Evolutionary conservation across 2,329 filamentous ascomycete species (phyloP).

Genomic region (Proliferodiscus dingleyae): DNA sequence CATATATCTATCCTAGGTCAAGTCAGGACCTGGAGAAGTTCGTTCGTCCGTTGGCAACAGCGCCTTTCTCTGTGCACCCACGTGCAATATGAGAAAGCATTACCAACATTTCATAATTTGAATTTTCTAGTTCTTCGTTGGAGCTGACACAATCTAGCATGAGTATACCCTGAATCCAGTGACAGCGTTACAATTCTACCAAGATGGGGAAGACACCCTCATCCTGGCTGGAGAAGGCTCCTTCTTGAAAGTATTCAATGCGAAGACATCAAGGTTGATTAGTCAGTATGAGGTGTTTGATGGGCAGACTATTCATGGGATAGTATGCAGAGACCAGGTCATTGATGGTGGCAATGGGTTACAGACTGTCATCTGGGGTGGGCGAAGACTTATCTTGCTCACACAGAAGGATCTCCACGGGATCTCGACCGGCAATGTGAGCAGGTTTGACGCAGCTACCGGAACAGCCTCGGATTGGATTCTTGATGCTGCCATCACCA

Average conservation of each 20-base stretch:
- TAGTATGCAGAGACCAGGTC: conserved; percentile 40
- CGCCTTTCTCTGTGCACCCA: no score
- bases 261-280: conserved; percentile 32
- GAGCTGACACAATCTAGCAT: conserved; percentile 22
- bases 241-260: conserved; percentile 48
- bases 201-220: conserved; percentile 32
- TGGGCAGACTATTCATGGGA: conserved; percentile 70
- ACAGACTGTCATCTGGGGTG: conserved; percentile 65
- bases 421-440: conserved; percentile 11
- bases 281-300: conserved; percentile 52
- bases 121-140: background rate
- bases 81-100: no score
- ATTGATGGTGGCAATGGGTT: conserved; percentile 10
- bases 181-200: conserved; percentile 54
- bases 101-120: no score
- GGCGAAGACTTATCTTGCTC: conserved; percentile 42
- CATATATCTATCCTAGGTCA: background rate
- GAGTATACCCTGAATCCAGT: conserved; percentile 42
- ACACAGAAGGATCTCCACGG: conserved; percentile 23
- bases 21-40: background rate
- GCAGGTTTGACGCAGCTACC: conserved; percentile 31
- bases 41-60: no score
- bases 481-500: conserved; percentile 57
- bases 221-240: conserved; percentile 58
- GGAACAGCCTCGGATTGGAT: conserved; percentile 68